Conservation (phyloP, 257 asterid species). For the Primulina eburnea region DNA sequence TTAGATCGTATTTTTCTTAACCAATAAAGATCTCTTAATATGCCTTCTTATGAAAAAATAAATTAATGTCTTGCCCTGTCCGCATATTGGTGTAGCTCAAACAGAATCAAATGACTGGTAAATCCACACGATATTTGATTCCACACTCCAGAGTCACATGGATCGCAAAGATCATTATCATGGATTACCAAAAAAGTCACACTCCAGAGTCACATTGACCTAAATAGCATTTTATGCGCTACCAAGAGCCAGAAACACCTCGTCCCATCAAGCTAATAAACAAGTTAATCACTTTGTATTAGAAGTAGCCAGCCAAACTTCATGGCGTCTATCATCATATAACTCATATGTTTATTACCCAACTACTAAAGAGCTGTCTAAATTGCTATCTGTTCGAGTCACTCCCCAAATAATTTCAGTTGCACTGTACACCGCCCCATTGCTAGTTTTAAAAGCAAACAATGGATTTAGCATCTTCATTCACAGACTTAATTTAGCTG, state of each 20-base stretch:
- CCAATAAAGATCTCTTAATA: no score
- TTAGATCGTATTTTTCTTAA: no score
- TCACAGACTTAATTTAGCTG: neutral
- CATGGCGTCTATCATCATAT: constrained; percentile 1
- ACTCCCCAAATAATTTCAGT: no score
- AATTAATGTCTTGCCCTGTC: neutral
- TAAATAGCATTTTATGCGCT: no score
- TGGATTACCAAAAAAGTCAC: no score
- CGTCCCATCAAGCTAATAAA: neutral
- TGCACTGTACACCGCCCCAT: neutral
- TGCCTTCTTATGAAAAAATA: neutral
- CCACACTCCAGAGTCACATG: no score
- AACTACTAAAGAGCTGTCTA: neutral
- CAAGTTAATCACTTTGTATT: constrained; percentile 12
- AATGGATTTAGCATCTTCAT: neutral
- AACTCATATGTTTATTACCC: neutral
- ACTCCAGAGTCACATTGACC: no score
- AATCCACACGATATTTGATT: no score
- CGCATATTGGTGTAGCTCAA: neutral
- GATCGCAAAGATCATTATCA: no score
- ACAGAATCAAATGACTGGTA: no score
- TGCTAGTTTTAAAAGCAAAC: no score
- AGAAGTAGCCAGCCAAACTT: constrained; percentile 8
- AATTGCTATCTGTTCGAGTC: no score
- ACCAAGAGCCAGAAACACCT: neutral